Percentiles rank a stretch among this genome's conserved stretches.
phyloP scores from a whole-genome alignment of 352 stramenopile genomes.

The Phytopythium mirpurense region DNA sequence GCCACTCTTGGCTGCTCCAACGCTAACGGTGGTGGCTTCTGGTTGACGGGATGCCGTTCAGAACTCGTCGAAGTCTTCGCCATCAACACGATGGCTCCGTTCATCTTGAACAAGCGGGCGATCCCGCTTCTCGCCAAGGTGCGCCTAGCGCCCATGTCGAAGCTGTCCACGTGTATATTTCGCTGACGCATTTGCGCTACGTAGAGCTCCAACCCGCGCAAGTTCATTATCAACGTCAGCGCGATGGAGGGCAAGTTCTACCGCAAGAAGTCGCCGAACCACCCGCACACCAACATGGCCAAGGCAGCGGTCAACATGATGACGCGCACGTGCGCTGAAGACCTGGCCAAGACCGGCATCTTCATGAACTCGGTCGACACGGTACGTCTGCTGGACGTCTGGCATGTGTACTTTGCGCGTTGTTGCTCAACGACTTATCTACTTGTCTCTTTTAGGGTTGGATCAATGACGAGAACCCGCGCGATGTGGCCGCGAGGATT shows the following conservation, averaged over 20 bases:
- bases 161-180: no score
- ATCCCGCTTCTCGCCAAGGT: conserved; percentile 84
- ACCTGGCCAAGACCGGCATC: conserved; percentile 92
- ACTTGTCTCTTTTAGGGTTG: conserved; percentile 38
- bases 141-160: no score
- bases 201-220: conserved; percentile 10
- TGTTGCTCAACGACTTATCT: no score
- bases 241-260: conserved; percentile 99
- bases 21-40: conserved; percentile 17
- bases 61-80: conserved; percentile 87
- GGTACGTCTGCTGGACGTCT: conserved; percentile 33
- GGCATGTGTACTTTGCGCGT: no score
- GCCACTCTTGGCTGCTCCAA: no score
- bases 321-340: conserved; percentile 94
- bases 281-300: conserved; percentile 98
- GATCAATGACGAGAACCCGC: conserved; percentile 98
- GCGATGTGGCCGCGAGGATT: conserved; percentile 90
- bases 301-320: conserved; percentile 99
- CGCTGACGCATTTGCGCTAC: no score
- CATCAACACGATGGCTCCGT: conserved; percentile 96
- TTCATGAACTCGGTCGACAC: conserved; percentile 99
- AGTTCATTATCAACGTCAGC: conserved; percentile 97
- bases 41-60: conserved; percentile 84
- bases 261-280: conserved; percentile 95
- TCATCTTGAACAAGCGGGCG: conserved; percentile 95